Conservation (phyloP, 805 yeast species). For the Candida pseudoglaebosa region DNA sequence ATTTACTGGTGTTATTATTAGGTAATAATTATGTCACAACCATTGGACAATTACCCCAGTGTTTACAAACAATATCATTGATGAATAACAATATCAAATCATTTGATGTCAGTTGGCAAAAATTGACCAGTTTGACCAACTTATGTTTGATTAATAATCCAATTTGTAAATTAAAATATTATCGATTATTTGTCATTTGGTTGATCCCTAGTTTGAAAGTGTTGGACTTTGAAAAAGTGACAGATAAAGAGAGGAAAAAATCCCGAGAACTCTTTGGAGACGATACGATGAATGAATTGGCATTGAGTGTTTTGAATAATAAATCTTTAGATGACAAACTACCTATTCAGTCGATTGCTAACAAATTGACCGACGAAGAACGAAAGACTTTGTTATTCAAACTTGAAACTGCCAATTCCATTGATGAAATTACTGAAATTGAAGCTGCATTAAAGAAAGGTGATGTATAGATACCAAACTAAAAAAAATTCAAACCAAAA, state of each 20-base stretch:
- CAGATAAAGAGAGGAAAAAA: conserved; percentile 45
- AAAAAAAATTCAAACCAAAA: too few species aligned
- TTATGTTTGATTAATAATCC: conserved; percentile 60
- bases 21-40: conserved; percentile 57
- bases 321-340: background rate
- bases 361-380: conserved; percentile 53
- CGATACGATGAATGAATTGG: conserved; percentile 4
- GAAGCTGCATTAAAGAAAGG: conserved; percentile 46
- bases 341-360: conserved; percentile 32
- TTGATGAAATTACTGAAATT: conserved; percentile 72
- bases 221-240: conserved; percentile 66
- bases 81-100: conserved; percentile 46
- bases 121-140: conserved; percentile 41
- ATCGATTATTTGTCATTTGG: conserved; percentile 59
- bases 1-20: conserved; percentile 50
- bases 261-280: conserved; percentile 43
- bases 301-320: conserved; percentile 4
- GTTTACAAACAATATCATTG: conserved; percentile 49
- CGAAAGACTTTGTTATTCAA: conserved; percentile 46
- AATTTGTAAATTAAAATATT: conserved; percentile 45
- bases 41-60: conserved; percentile 30
- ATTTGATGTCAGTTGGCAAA: conserved; percentile 36
- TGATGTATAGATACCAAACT: conserved; percentile 5
- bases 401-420: conserved; percentile 58
- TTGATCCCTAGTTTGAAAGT: conserved; percentile 58